These are phyloP conservation scores for Mycena pura DNA, from an alignment of 768 basidiomycete genomes.

Conservation along the genomic window DNA sequence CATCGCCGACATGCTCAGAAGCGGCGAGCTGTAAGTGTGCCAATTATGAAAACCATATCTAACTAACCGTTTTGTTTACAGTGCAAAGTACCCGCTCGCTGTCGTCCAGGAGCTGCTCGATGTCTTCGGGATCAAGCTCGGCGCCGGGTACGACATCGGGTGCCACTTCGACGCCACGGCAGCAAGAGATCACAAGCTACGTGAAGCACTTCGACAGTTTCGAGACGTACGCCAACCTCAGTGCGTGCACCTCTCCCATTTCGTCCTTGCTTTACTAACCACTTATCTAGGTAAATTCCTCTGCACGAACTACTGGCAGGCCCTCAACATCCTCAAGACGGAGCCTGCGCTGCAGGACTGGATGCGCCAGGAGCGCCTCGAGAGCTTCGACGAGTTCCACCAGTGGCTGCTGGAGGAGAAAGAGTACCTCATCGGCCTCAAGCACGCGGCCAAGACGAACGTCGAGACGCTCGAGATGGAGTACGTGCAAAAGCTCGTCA, in stretches of 20 bases:
- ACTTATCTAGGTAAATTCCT: conserved; percentile 5
- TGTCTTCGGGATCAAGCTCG: conserved; percentile 11
- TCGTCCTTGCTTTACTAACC: background rate
- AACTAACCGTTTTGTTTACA: background rate
- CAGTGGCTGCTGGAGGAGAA: conserved; percentile 16
- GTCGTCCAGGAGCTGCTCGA: conserved; percentile 19
- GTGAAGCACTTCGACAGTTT: background rate
- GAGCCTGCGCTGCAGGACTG: conserved; percentile 6
- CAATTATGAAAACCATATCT: background rate
- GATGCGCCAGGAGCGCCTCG: conserved; percentile 14
- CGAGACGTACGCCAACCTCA: conserved; percentile 1
- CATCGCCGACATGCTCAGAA: conserved; percentile 40
- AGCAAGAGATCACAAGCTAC: background rate
- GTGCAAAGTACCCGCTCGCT: background rate
- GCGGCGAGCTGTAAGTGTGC: conserved; percentile 42
- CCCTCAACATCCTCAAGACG: conserved; percentile 23
- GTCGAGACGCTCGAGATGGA: background rate
- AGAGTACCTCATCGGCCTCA: background rate
- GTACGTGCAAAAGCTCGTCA: background rate
- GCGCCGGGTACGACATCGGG: conserved; percentile 32
- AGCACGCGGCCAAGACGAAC: background rate
- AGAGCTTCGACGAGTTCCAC: background rate
- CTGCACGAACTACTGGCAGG: conserved; percentile 31
- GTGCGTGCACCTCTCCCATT: background rate
- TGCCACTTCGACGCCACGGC: conserved; percentile 27